These are phyloP conservation scores for Dictyostelium citrinum DNA, from an alignment of 78 protist species.

Conservation along the genomic window DNA sequence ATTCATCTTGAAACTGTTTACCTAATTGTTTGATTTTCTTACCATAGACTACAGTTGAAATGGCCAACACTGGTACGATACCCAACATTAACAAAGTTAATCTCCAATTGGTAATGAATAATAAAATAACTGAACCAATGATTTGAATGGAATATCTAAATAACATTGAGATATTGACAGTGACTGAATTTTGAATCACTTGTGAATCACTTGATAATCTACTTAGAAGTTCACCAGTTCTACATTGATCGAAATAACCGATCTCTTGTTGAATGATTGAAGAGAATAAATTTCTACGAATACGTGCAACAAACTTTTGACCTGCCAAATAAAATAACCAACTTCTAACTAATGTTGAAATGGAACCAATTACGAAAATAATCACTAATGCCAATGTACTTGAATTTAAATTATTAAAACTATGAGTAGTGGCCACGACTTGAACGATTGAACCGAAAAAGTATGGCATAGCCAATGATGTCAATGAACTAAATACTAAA, in stretches of 20 bases:
- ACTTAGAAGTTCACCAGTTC: slow-evolving; percentile 91
- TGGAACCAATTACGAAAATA: slow-evolving; percentile 36
- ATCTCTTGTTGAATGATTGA: slow-evolving; percentile 87
- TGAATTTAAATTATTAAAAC: slow-evolving; percentile 17
- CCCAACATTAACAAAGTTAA: slow-evolving; percentile 85
- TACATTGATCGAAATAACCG: slow-evolving; percentile 91
- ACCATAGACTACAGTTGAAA: slow-evolving; percentile 76
- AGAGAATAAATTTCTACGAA: slow-evolving; percentile 76
- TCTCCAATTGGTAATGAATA: slow-evolving; percentile 82
- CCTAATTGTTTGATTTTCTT: slow-evolving; percentile 52
- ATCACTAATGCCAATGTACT: slow-evolving; percentile 21
- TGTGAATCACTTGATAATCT: slow-evolving; percentile 88
- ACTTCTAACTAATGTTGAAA: slow-evolving; percentile 11
- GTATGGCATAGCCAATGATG: slow-evolving; percentile 55
- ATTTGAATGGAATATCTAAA: slow-evolving; percentile 57
- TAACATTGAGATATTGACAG: slow-evolving; percentile 77
- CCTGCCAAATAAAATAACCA: slow-evolving; percentile 69
- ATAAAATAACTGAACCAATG: slow-evolving; percentile 63
- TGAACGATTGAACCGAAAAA: slow-evolving; percentile 57
- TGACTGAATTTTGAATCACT: slow-evolving; percentile 78
- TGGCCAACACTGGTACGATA: slow-evolving; percentile 79
- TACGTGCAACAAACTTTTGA: slow-evolving; percentile 74
- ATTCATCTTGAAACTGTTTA: slow-evolving; percentile 79
- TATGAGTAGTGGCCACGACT: slow-evolving; percentile 1
- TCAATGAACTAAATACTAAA: slow-evolving; percentile 2